phyloP scores from a whole-genome alignment of 2,329 filamentous ascomycete species.

The Teratosphaeria pseudoeucalypti region DNA sequence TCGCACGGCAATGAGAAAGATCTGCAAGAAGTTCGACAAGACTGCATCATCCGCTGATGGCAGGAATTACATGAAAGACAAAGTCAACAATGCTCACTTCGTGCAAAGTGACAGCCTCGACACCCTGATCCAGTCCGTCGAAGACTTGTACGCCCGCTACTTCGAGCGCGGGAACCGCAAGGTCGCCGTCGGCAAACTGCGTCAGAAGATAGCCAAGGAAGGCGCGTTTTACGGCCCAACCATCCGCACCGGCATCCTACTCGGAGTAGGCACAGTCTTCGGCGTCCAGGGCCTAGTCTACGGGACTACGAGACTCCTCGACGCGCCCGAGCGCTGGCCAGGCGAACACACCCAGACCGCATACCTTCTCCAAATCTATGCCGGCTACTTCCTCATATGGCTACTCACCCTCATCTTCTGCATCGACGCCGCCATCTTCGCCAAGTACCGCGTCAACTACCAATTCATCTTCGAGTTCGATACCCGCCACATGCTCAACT shows the following conservation, averaged over 20 bases:
- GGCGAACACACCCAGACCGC: conserved; percentile 17
- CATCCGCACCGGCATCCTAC: conserved; percentile 45
- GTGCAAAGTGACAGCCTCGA: conserved; percentile 82
- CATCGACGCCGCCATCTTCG: conserved; percentile 75
- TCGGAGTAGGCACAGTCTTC: conserved; percentile 34
- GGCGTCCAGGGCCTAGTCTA: conserved; percentile 35
- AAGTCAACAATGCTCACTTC: conserved; percentile 83
- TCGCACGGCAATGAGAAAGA: conserved; percentile 86
- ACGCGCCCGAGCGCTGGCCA: conserved; percentile 5
- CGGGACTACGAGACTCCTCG: conserved; percentile 20
- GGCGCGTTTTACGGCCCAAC: conserved; percentile 49
- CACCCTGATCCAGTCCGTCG: conserved; percentile 65
- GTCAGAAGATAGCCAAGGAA: conserved; percentile 54
- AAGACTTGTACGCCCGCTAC: conserved; percentile 88
- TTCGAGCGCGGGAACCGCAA: conserved; percentile 93
- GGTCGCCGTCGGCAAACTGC: conserved; percentile 75
- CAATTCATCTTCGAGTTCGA: conserved; percentile 86
- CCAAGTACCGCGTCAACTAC: conserved; percentile 81
- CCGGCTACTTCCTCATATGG: conserved; percentile 77
- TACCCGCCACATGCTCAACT: conserved; percentile 68
- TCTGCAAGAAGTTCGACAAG: conserved; percentile 99
- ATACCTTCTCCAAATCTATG: conserved; percentile 59
- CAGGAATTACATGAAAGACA: conserved; percentile 68
- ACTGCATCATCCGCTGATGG: conserved; percentile 53
- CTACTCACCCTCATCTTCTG: conserved; percentile 76